These are phyloP conservation scores for Pulveroboletus sp. DNA, from an alignment of 768 basidiomycete species.

Conservation along the genomic window DNA sequence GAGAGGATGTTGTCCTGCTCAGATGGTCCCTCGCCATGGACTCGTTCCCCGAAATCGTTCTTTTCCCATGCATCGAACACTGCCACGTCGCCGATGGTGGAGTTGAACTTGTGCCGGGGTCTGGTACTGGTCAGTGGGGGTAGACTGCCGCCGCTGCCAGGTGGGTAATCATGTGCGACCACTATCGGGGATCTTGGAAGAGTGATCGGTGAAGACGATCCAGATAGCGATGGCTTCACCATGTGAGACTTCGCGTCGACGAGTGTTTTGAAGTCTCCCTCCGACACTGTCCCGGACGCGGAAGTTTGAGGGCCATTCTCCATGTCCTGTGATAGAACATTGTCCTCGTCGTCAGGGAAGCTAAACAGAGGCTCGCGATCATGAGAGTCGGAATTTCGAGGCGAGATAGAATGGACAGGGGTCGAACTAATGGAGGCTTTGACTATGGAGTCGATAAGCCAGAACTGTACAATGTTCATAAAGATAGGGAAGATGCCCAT, in stretches of 20 bases:
- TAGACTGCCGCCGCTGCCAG: constrained; percentile 43
- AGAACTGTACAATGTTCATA: constrained; percentile 91
- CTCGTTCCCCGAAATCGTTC: constrained; percentile 49
- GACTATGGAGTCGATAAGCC: constrained; percentile 91
- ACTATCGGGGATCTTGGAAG: constrained; percentile 3
- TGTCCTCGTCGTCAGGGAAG: constrained; percentile 51
- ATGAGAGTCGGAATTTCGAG: constrained; percentile 34
- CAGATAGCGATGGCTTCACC: constrained; percentile 9
- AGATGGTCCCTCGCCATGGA: constrained; percentile 43
- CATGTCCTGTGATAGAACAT: constrained; percentile 35
- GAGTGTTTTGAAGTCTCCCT: constrained; percentile 22
- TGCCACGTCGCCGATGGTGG: background rate
- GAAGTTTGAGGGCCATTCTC: constrained; percentile 40
- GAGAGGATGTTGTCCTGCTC: constrained; percentile 36
- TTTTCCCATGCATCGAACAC: constrained; percentile 37
- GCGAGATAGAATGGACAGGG: constrained; percentile 37
- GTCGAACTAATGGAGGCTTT: constrained; percentile 53
- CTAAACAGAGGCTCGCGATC: constrained; percentile 64
- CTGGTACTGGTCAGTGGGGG: constrained; percentile 18
- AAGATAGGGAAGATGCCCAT: constrained; percentile 90
- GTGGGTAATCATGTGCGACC: constrained; percentile 47
- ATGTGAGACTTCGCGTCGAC: constrained; percentile 12
- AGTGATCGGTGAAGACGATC: constrained; percentile 14
- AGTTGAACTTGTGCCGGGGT: constrained; percentile 24
- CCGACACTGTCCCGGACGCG: constrained; percentile 33